These are phyloP conservation scores for Avena eriantha DNA, from an alignment of 176 grass and related monocot genomes.

Conservation along the genomic window DNA sequence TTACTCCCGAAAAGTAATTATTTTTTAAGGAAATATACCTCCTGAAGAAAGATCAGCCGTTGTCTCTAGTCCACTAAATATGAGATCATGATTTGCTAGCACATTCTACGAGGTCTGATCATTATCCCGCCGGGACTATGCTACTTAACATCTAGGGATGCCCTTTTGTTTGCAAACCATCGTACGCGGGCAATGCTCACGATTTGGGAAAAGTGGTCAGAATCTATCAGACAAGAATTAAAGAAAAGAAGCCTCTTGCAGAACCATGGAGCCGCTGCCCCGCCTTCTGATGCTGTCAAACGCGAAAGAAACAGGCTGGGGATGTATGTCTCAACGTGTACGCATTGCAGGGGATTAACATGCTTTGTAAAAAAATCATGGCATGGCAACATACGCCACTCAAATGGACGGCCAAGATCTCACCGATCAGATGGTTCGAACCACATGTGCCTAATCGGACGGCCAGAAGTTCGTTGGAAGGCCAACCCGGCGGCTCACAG, in stretches of 20 bases:
- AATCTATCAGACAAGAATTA: background rate
- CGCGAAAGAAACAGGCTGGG: no score
- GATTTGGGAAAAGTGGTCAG: background rate
- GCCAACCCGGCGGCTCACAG: no score
- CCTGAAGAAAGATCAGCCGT: conserved; percentile 40
- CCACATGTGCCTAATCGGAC: no score
- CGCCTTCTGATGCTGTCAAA: no score
- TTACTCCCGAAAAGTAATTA: background rate
- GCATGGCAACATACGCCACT: no score
- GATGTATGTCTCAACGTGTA: no score
- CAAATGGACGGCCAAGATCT: no score
- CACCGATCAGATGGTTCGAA: no score
- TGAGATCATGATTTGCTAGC: background rate
- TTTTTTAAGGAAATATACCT: conserved; percentile 31
- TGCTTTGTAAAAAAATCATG: no score
- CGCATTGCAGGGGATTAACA: no score
- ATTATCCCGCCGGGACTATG: background rate
- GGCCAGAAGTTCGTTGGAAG: no score
- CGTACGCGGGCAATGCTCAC: background rate
- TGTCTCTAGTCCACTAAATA: conserved; percentile 2
- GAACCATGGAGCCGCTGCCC: background rate
- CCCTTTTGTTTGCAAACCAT: background rate
- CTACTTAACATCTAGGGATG: background rate
- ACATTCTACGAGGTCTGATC: background rate
- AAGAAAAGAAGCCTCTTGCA: background rate